A percentile compares a stretch with the other conserved stretches of the same genome.
Evolutionary conservation across 1,284 basidiomycete species (phyloP).

Genomic region (Ganoderma lingzhi): DNA sequence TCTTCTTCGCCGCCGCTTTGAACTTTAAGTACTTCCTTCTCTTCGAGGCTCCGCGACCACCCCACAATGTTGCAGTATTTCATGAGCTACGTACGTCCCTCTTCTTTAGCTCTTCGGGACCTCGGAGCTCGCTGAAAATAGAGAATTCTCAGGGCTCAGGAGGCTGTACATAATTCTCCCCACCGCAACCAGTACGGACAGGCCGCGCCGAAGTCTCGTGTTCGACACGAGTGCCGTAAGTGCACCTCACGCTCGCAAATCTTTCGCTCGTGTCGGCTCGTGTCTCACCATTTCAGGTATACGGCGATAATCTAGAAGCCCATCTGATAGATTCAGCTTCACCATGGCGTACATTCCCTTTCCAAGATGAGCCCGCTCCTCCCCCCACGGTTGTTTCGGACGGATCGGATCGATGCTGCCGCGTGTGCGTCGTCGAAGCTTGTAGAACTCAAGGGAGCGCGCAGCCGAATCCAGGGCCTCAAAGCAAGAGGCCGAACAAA

Average conservation of each 20-base stretch:
- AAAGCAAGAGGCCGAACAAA: background rate
- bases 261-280: background rate
- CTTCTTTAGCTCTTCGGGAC: background rate
- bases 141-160: background rate
- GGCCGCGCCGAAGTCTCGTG: background rate
- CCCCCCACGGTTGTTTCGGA: background rate
- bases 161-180: background rate
- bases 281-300: background rate
- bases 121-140: background rate
- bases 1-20: background rate
- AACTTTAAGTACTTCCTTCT: background rate
- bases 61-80: background rate
- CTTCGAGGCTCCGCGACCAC: background rate
- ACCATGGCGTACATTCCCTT: background rate
- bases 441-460: background rate
- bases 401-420: background rate
- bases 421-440: background rate
- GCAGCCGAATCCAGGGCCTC: background rate
- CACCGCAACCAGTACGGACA: no score
- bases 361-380: background rate
- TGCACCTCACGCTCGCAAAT: background rate
- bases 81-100: background rate
- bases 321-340: background rate
- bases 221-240: conserved; percentile 1
- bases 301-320: background rate